Evolutionary conservation across 495 filamentous ascomycete genomes (phyloP).

Genomic region (Daldinia decipiens): DNA sequence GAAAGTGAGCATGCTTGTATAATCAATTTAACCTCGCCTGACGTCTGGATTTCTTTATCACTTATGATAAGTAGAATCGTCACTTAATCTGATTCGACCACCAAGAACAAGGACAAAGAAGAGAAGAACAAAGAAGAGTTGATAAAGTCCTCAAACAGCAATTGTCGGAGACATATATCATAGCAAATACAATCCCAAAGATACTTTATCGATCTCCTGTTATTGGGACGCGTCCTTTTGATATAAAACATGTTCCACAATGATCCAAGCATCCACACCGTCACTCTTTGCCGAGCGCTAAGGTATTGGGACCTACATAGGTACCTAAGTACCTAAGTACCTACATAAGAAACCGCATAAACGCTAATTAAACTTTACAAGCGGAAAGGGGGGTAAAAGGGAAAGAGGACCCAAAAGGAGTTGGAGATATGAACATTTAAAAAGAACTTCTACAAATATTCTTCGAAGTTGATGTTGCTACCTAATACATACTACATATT

Average conservation of each 20-base stretch:
- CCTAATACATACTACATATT: not conserved
- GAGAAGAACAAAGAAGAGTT: conserved; percentile 25
- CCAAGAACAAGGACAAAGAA: conserved; percentile 29
- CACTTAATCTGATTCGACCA: conserved; percentile 7
- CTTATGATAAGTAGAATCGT: conserved; percentile 16
- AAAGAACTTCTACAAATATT: conserved; percentile 26
- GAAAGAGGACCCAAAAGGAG: conserved; percentile 13
- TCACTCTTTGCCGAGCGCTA: conserved; percentile 25
- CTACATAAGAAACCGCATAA: conserved; percentile 38
- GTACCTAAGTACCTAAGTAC: conserved; percentile 1
- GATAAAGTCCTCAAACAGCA: not conserved
- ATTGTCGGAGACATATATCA: not conserved
- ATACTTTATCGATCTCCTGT: conserved; percentile 26
- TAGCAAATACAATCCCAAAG: not conserved
- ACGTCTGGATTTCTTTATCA: conserved; percentile 6
- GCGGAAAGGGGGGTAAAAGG: conserved; percentile 21
- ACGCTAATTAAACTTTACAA: conserved; percentile 41
- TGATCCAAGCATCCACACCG: conserved; percentile 26
- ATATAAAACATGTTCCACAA: conserved; percentile 40
- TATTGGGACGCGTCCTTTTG: conserved; percentile 36
- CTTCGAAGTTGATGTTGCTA: conserved; percentile 17
- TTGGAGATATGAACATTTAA: conserved; percentile 1
- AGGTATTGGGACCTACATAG: not conserved
- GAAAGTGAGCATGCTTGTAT: no score
- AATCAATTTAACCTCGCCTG: not conserved